Conservation (phyloP, 2,329 filamentous ascomycete genomes). For the Ophiocordyceps polyrhachis-furcata region DNA sequence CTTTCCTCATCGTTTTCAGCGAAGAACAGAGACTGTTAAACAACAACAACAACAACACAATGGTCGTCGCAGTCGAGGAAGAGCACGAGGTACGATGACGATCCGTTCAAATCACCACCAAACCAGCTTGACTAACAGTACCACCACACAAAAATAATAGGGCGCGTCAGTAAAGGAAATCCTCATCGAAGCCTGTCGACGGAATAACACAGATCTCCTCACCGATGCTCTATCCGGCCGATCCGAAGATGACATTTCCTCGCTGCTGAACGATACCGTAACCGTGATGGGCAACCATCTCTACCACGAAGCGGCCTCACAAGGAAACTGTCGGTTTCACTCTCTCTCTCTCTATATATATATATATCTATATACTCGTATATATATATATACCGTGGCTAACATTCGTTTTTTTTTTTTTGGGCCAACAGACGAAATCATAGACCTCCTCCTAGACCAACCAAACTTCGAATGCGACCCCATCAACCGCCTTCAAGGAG, state of each 20-base stretch:
- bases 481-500: constrained; percentile 47
- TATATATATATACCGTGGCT: too few relatives aligned
- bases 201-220: constrained; percentile 80
- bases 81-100: too few relatives aligned
- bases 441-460: constrained; percentile 69
- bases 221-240: constrained; percentile 49
- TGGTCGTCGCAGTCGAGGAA: too few relatives aligned
- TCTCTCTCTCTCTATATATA: too few relatives aligned
- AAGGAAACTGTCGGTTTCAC: constrained; percentile 59
- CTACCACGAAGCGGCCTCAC: constrained; percentile 72
- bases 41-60: too few relatives aligned
- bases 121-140: too few relatives aligned
- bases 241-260: constrained; percentile 45
- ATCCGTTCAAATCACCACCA: too few relatives aligned
- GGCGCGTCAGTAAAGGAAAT: constrained; percentile 73
- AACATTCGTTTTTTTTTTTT: too few relatives aligned
- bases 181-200: constrained; percentile 79
- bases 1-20: too few relatives aligned
- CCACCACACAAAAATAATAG: too few relatives aligned
- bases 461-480: constrained; percentile 74
- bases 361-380: too few relatives aligned
- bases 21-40: too few relatives aligned
- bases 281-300: constrained; percentile 78
- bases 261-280: constrained; percentile 68
- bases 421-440: constrained; percentile 70